phyloP scores from a whole-genome alignment of 2,329 filamentous ascomycete genomes.

The Lachnellula suecica region DNA sequence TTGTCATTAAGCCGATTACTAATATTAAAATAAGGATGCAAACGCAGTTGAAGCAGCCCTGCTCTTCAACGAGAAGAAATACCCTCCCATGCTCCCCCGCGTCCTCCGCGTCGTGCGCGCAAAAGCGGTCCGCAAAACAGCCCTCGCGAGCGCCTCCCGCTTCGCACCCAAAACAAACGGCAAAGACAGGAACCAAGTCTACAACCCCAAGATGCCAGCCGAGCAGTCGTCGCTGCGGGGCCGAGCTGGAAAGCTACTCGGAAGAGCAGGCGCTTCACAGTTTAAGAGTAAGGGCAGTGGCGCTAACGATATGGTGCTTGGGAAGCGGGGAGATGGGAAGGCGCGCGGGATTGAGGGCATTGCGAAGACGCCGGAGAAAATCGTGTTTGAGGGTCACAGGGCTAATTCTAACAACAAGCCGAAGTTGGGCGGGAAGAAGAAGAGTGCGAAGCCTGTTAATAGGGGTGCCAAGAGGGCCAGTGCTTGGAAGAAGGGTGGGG shows the following conservation, averaged over 20 bases:
- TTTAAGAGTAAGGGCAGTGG: conserved; percentile 30
- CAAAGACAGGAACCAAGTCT: conserved; percentile 41
- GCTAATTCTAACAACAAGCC: conserved; percentile 66
- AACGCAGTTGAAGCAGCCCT: conserved; percentile 91
- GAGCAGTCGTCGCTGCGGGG: conserved; percentile 71
- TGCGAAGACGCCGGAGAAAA: conserved; percentile 60
- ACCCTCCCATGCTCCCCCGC: conserved; percentile 89
- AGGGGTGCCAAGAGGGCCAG: conserved; percentile 34
- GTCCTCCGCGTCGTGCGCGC: conserved; percentile 83
- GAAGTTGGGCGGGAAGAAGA: conserved; percentile 54
- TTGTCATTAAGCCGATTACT: conserved; percentile 10
- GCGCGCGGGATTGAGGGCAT: conserved; percentile 32
- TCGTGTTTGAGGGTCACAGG: conserved; percentile 80
- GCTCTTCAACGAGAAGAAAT: conserved; percentile 85
- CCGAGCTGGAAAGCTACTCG: conserved; percentile 73
- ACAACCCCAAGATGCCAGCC: conserved; percentile 69
- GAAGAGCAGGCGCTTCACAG: conserved; percentile 60
- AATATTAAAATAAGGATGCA: conserved; percentile 54
- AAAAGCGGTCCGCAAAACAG: conserved; percentile 39
- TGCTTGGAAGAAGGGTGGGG: conserved; percentile 38
- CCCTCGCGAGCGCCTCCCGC: conserved; percentile 19
- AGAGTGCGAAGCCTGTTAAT: conserved; percentile 43
- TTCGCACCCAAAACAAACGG: conserved; percentile 18
- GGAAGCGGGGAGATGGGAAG: conserved; percentile 18
- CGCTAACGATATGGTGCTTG: conserved; percentile 27